A percentile compares a stretch with the other conserved stretches of the same genome.
Evolutionary conservation across 352 stramenopile species (phyloP).

Genomic region (Plasmopara viticola): DNA sequence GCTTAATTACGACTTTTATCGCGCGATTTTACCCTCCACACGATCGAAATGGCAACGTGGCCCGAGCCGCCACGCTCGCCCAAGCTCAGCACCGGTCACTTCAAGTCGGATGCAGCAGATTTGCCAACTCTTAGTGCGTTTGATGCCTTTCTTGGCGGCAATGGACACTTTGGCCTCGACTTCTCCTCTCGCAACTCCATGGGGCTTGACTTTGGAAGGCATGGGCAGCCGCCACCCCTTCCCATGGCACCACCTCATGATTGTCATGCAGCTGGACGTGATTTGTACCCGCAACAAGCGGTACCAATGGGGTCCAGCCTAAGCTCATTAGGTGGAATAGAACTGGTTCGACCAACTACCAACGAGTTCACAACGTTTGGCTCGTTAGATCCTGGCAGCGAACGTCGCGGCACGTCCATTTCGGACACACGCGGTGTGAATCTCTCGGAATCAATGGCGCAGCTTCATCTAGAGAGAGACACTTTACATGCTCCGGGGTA

Average conservation of each 20-base stretch:
- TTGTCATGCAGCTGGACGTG: conserved; percentile 10
- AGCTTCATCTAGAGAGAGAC: conserved; percentile 24
- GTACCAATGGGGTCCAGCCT: conserved; percentile 10
- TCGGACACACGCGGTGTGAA: conserved; percentile 22
- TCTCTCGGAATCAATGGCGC: conserved; percentile 40
- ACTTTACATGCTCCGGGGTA: conserved; percentile 8
- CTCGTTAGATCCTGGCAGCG: conserved; percentile 8
- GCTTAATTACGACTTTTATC: neutral
- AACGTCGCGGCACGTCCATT: neutral
- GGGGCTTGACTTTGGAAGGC: conserved; percentile 9
- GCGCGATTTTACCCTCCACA: neutral
- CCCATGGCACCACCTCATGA: conserved; percentile 14
- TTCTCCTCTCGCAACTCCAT: conserved; percentile 5
- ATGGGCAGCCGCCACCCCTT: conserved; percentile 10
- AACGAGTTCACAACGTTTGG: conserved; percentile 11
- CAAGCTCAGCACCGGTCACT: conserved; percentile 10
- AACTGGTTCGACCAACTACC: conserved; percentile 9
- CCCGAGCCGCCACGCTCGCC: conserved; percentile 23
- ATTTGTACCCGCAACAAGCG: conserved; percentile 32
- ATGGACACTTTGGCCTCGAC: conserved; percentile 8
- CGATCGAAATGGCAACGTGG: conserved; percentile 20
- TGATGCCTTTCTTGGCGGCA: conserved; percentile 16
- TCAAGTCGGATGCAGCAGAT: conserved; percentile 15
- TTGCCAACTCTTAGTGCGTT: conserved; percentile 21
- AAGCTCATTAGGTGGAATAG: conserved; percentile 18